Evolutionary conservation across 2,329 filamentous ascomycete species (phyloP), one percentile per base, ranked within the genome.

Genomic region (Seiridium cupressi): DNA sequence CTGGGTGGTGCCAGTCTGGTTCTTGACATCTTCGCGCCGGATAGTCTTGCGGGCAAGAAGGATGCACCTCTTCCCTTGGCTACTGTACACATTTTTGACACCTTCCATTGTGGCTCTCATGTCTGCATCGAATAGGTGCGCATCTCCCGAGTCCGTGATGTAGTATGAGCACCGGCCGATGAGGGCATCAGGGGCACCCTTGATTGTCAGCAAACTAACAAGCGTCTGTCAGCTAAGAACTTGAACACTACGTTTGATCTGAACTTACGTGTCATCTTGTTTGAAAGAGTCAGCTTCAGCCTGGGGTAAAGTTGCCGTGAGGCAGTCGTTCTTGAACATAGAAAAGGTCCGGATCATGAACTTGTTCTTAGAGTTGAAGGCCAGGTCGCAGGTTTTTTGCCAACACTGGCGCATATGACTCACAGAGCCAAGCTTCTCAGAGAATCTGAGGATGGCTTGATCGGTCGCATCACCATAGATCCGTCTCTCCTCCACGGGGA

Each of bases 331-430:
- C 36, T 75, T 69, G 2, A 72, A 73, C 44, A 82, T 65, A 2
- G 78, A 78, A 54, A 89, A 83, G 0, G 87, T 82, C 40, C 85
- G 81, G 58, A 93, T 84, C 86, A 92, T 93, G 70, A 87, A 93
- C 73, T 93, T 93, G 76, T 92, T 93, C 78, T 91, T 91, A 75
- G 88, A 91, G 76, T 93, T 93, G 73, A 93, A 93, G 0, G 88
- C 84, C 35, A 91, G 77, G 58, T 89, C 86, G 65, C 87, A 92
- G 2, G 84, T 81, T 57, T 84, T 87, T 56, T 82, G 82, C 88
- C 89, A 92, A 63, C 81, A 78, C 11, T 80, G 78, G 6, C 87
- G 83, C 4, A 89, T 75, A 55, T 89, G 82, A 0, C 80, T 73
- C 0, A 91, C 85, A 0, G 84, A 76, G 0, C 83, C 83, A 0